phyloP scores from a whole-genome alignment of 139 green algal genomes.

The Coccomyxa sp. region DNA sequence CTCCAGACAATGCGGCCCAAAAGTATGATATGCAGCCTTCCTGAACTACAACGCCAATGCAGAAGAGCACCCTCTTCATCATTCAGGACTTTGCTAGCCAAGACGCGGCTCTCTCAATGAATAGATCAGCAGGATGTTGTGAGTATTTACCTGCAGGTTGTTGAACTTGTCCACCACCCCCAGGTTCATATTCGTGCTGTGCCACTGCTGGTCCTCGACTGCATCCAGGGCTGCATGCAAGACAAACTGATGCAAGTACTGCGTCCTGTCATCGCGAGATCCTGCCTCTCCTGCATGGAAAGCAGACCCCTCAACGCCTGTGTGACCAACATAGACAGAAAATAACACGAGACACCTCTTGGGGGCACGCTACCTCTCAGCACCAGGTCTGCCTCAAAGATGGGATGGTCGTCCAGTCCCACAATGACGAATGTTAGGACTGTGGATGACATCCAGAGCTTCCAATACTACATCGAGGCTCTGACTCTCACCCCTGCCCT shows the following conservation, averaged over 20 bases:
- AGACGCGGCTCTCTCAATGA: neutral
- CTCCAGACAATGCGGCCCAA: neutral
- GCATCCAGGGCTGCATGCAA: conserved; percentile 90
- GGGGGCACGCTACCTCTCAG: neutral
- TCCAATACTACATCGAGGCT: no score
- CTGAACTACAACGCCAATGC: neutral
- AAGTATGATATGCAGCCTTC: neutral
- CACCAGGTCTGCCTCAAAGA: conserved; percentile 79
- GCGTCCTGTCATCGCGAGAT: conserved; percentile 63
- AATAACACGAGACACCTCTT: neutral
- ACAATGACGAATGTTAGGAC: conserved; percentile 82
- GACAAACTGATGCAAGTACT: conserved; percentile 98
- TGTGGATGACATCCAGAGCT: conserved; percentile 19
- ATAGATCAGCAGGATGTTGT: neutral
- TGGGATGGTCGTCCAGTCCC: conserved; percentile 70
- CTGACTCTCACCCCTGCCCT: no score
- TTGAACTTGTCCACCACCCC: conserved; percentile 95
- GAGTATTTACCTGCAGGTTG: conserved; percentile 54
- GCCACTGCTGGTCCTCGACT: conserved; percentile 89
- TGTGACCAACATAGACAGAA: neutral
- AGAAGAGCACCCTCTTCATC: neutral
- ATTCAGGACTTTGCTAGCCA: neutral
- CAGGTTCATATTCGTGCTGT: conserved; percentile 70
- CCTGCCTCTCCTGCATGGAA: neutral
- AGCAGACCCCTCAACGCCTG: neutral